A percentile compares a stretch with the other conserved stretches of the same genome.
Evolutionary conservation across 2,329 filamentous ascomycete genomes (phyloP).

Genomic region (Cladophialophora chaetospira): DNA sequence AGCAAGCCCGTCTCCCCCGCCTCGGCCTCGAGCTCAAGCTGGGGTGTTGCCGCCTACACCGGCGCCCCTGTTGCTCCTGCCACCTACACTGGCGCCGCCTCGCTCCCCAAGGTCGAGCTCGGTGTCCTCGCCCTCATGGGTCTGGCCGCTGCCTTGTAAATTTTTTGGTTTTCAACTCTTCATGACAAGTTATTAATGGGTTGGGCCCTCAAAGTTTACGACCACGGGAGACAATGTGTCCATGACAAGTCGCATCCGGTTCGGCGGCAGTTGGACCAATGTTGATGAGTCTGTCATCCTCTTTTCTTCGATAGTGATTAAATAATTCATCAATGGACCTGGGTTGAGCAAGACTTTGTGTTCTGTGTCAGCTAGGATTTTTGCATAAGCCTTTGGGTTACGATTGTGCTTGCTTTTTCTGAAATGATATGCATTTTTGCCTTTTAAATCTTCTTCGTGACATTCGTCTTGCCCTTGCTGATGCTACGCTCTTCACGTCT

Average conservation of each 20-base stretch:
- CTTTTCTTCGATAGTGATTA: constrained; percentile 13
- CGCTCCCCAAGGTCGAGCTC: constrained; percentile 15
- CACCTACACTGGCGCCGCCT: constrained; percentile 9
- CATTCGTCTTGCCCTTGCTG: too few species aligned
- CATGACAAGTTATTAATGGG: not conserved
- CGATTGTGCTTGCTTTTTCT: too few species aligned
- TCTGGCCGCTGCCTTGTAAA: constrained; percentile 13
- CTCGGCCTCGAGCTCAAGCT: constrained; percentile 1
- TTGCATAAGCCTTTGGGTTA: not conserved
- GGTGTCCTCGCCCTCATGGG: constrained; percentile 15
- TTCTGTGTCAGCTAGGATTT: constrained; percentile 13
- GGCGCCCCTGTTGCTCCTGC: constrained; percentile 5
- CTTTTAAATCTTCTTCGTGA: too few species aligned
- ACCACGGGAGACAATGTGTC: not conserved
- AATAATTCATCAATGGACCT: constrained; percentile 14
- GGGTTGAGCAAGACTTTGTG: constrained; percentile 14
- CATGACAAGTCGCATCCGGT: not conserved
- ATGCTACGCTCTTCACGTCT: too few species aligned
- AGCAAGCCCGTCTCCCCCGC: constrained; percentile 1
- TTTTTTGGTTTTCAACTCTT: not conserved
- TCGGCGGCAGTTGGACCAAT: not conserved
- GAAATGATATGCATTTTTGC: too few species aligned
- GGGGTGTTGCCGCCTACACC: constrained; percentile 8
- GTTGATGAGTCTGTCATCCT: constrained; percentile 1
- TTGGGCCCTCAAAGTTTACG: not conserved